These are phyloP conservation scores for Neonectria coccinea DNA, from an alignment of 2,329 filamentous ascomycete species.

Conservation along the genomic window DNA sequence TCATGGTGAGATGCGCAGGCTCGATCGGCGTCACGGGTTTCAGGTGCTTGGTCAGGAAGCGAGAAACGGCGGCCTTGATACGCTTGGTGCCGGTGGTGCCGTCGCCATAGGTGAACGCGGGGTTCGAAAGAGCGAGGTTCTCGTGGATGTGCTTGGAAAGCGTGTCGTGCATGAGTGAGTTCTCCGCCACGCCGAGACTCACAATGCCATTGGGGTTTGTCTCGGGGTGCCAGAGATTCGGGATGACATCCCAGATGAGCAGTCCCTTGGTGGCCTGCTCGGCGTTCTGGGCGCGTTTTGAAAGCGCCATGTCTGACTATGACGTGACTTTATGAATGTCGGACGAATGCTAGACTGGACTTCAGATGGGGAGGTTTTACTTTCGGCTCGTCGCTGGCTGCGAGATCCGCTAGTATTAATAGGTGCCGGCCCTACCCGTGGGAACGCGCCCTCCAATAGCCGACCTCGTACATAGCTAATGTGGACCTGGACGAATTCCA, in stretches of 20 bases:
- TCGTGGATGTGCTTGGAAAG: slow-evolving; percentile 56
- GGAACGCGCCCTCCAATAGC: slow-evolving; percentile 12
- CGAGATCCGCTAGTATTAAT: slow-evolving; percentile 22
- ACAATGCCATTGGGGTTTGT: slow-evolving; percentile 59
- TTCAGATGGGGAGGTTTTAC: not conserved
- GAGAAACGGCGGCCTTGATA: slow-evolving; percentile 47
- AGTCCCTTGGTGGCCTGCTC: slow-evolving; percentile 43
- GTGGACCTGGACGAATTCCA: slow-evolving; percentile 11
- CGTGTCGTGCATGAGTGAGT: slow-evolving; percentile 61
- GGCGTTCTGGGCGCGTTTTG: slow-evolving; percentile 46
- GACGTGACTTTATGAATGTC: not conserved
- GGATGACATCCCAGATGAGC: slow-evolving; percentile 58
- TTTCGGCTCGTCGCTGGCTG: slow-evolving; percentile 22
- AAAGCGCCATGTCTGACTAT: slow-evolving; percentile 40
- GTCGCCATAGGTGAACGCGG: slow-evolving; percentile 56
- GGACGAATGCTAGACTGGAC: not conserved
- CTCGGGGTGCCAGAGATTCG: slow-evolving; percentile 56
- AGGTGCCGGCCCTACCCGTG: slow-evolving; percentile 14
- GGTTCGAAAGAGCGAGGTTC: slow-evolving; percentile 49
- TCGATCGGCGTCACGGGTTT: slow-evolving; percentile 45
- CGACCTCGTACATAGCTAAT: not conserved
- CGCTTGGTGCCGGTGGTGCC: slow-evolving; percentile 53
- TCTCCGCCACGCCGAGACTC: slow-evolving; percentile 65
- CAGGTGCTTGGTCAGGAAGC: slow-evolving; percentile 53
- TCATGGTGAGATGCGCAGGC: slow-evolving; percentile 51